Evolutionary conservation across 2,329 filamentous ascomycete species (phyloP).

Genomic region (Verticillium dahliae): DNA sequence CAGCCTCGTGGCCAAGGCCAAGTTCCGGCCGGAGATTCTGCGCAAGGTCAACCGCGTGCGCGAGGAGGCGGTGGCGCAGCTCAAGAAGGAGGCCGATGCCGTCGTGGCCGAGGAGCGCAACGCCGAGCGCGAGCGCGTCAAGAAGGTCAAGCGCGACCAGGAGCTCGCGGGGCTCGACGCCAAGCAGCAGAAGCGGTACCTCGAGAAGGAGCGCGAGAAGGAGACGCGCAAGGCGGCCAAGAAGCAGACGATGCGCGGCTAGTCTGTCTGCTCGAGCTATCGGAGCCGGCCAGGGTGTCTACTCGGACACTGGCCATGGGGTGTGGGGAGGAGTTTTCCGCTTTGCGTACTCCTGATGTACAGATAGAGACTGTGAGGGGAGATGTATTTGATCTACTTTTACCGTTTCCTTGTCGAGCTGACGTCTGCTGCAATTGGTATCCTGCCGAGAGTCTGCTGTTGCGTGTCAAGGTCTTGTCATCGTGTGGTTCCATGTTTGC

Average conservation of each 20-base stretch:
- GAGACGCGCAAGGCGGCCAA: conserved; percentile 52
- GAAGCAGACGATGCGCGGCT: conserved; percentile 48
- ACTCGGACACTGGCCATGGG: too few species aligned
- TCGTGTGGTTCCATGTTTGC: too few species aligned
- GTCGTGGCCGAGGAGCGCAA: conserved; percentile 74
- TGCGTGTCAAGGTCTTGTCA: too few species aligned
- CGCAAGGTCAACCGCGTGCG: conserved; percentile 77
- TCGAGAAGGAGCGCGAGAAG: conserved; percentile 75
- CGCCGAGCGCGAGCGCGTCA: conserved; percentile 64
- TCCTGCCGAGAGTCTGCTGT: too few species aligned
- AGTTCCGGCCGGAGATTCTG: conserved; percentile 85
- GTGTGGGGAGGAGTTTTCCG: too few species aligned
- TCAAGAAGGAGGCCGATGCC: conserved; percentile 74
- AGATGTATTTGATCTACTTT: neutral
- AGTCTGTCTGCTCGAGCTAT: conserved; percentile 6
- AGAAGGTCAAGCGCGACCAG: conserved; percentile 85
- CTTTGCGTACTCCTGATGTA: neutral
- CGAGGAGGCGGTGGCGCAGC: conserved; percentile 71
- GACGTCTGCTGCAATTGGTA: too few species aligned
- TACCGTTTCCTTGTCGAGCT: neutral
- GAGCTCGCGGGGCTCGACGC: conserved; percentile 71
- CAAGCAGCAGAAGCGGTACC: conserved; percentile 79
- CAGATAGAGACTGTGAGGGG: neutral
- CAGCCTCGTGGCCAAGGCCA: conserved; percentile 64
- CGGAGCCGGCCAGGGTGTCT: too few species aligned